phyloP scores from a whole-genome alignment of 1,284 basidiomycete genomes.

The Jaminaea rosea region DNA sequence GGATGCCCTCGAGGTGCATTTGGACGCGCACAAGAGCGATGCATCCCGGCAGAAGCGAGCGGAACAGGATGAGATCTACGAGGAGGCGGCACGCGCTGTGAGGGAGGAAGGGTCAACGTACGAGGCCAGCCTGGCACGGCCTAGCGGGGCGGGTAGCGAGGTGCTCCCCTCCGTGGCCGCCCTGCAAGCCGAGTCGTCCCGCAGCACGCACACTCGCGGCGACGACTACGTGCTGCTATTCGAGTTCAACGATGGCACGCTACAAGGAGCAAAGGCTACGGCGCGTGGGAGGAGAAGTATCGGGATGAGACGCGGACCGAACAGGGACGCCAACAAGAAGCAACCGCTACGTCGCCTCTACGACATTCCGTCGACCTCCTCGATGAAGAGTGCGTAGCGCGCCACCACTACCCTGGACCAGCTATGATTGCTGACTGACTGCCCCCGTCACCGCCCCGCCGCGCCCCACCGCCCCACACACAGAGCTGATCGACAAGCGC shows the following conservation, averaged over 20 bases:
- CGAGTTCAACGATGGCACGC: conserved; percentile 49
- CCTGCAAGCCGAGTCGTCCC: neutral
- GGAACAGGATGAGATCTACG: conserved; percentile 24
- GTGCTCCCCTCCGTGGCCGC: neutral
- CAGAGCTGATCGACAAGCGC: conserved; percentile 42
- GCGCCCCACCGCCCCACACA: too few relatives aligned
- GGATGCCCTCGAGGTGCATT: conserved; percentile 59
- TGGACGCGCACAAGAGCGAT: conserved; percentile 25
- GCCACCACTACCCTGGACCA: too few relatives aligned
- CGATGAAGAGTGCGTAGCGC: too few relatives aligned
- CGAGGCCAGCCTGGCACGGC: neutral
- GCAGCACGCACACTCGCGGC: conserved; percentile 20
- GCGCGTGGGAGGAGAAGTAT: conserved; percentile 39
- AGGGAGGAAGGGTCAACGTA: neutral
- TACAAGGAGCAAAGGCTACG: conserved; percentile 45
- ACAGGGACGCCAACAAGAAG: conserved; percentile 4
- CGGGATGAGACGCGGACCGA: conserved; percentile 21
- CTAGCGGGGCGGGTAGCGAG: neutral
- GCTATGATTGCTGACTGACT: too few relatives aligned
- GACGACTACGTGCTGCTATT: conserved; percentile 46
- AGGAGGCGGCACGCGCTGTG: conserved; percentile 15
- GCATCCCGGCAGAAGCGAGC: conserved; percentile 12
- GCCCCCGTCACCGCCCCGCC: too few relatives aligned
- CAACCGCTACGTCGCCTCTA: conserved; percentile 4
- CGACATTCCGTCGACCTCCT: conserved; percentile 20